These are phyloP conservation scores for Fusarium veterinarium DNA, from an alignment of 2,329 filamentous ascomycete species.

Conservation along the genomic window DNA sequence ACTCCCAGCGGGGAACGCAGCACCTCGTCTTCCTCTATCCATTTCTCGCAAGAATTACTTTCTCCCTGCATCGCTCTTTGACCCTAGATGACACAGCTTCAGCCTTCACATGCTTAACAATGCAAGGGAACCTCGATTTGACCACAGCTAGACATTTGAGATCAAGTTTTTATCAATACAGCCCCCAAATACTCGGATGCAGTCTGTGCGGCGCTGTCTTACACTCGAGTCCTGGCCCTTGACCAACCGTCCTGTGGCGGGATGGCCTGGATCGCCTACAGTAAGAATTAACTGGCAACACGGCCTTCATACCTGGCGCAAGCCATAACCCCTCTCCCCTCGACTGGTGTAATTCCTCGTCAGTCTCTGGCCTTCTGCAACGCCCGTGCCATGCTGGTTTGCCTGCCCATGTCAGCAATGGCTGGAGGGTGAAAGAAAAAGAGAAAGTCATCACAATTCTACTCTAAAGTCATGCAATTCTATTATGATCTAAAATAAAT, in stretches of 20 bases:
- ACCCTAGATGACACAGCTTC: not conserved
- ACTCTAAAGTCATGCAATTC: not conserved
- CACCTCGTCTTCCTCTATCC: too few species aligned
- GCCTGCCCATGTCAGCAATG: constrained; percentile 27
- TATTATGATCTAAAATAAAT: not conserved
- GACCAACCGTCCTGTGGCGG: not conserved
- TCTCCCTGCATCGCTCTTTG: not conserved
- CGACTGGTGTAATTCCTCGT: not conserved
- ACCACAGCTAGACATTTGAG: not conserved
- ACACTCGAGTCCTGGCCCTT: not conserved
- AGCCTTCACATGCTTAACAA: constrained; percentile 1
- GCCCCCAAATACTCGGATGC: not conserved
- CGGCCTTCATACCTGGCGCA: constrained; percentile 25
- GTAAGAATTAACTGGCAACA: not conserved
- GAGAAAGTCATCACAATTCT: not conserved
- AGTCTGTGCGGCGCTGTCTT: not conserved
- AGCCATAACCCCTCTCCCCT: constrained; percentile 25
- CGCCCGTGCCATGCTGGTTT: constrained; percentile 23
- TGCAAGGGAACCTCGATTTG: not conserved
- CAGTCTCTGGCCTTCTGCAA: constrained; percentile 13
- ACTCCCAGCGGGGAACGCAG: not conserved
- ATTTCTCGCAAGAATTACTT: not conserved
- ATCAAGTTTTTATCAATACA: not conserved
- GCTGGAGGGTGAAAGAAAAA: not conserved
- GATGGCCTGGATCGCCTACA: constrained; percentile 22